Percentiles rank a stretch among this genome's conserved stretches.
Evolutionary conservation across 2,329 filamentous ascomycete species (phyloP).

Genomic region (Coniella vitis): DNA sequence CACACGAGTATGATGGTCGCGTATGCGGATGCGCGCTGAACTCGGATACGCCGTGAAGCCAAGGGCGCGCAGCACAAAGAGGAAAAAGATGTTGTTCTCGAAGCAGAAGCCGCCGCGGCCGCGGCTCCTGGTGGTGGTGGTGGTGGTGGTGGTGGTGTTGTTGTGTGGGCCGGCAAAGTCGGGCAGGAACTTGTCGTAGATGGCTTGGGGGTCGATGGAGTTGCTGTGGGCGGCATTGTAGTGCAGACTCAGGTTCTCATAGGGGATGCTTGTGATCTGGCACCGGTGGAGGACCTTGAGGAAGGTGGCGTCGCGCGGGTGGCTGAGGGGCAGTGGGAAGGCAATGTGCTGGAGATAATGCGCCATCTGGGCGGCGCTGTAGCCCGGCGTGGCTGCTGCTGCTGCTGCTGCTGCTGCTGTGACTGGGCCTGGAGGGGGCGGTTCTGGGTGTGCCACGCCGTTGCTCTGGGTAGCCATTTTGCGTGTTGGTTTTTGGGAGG

Average conservation of each 20-base stretch:
- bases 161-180: constrained; percentile 13
- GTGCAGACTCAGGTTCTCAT: constrained; percentile 50
- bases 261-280: constrained; percentile 45
- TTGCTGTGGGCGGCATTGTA: constrained; percentile 36
- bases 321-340: constrained; percentile 8
- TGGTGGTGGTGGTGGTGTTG: too few relatives aligned
- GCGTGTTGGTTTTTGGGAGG: too few relatives aligned
- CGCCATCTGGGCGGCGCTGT: constrained; percentile 6
- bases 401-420: too few relatives aligned
- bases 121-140: constrained; percentile 25
- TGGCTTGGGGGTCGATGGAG: constrained; percentile 35
- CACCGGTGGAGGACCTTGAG: constrained; percentile 34
- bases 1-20: constrained; percentile 27
- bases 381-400: not conserved
- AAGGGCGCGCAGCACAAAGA: constrained; percentile 21
- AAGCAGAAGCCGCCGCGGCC: constrained; percentile 53
- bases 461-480: not conserved
- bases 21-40: constrained; percentile 43
- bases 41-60: constrained; percentile 29
- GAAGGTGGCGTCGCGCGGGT: constrained; percentile 26
- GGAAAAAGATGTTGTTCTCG: constrained; percentile 49
- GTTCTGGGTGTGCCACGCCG: too few relatives aligned
- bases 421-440: too few relatives aligned
- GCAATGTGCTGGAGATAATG: constrained; percentile 10
- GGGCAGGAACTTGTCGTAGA: constrained; percentile 44